Base-by-base conservation (phyloP, 331 rosid species). In the Ulmus americana region DNA sequence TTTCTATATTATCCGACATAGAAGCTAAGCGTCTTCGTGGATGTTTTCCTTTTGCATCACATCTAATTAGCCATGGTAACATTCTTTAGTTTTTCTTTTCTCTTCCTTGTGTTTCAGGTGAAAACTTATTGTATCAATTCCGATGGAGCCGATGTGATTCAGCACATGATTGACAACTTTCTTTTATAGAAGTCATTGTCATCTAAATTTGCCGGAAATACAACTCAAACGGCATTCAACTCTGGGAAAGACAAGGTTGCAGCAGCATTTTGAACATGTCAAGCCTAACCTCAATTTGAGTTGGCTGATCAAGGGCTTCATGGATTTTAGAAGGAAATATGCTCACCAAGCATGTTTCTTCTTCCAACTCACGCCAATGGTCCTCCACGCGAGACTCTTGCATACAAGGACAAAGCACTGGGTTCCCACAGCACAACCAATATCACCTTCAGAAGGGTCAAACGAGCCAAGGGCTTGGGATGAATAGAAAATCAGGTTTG, bases 161-260 rank as follows among this genome's bases (percentile, higher is more conserved):
- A 83, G 56, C 99, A 94, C 72, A 87, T 85, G 91, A 74, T 90
- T 42, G 95, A 94, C 72, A 81, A 76, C 64, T 94, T 90, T 77
- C 76, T 59, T 49, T 44, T 89, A 44, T 83, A 65, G 66, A 51
- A 7, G 59, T 6, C 22, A 10, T 50, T 35, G 47, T 16, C 8
- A 10, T 51, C 62, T 46, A 72, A 66, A 59, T 39, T 60, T 50
- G 61, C 63, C 28, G 8, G 53, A 61, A 6, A 39, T 49, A 54
- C 68, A 58, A 45, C 51, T 53, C 13, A 22, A 55, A 8, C 62
- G 42, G 7, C 48, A 22, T 52, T 53, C 35, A 43, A 40, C 62
- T 66, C 16, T 3, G 43, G 56, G 56, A 52, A 45, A 43, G 15
- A 56, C 46, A 40, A 56, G 44, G 5, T 40, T 55, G 39, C 39